Evolutionary conservation across 1,284 basidiomycete species (phyloP), one percentile per base, ranked within the genome.

Genomic region (Ustilago bromivora): DNA sequence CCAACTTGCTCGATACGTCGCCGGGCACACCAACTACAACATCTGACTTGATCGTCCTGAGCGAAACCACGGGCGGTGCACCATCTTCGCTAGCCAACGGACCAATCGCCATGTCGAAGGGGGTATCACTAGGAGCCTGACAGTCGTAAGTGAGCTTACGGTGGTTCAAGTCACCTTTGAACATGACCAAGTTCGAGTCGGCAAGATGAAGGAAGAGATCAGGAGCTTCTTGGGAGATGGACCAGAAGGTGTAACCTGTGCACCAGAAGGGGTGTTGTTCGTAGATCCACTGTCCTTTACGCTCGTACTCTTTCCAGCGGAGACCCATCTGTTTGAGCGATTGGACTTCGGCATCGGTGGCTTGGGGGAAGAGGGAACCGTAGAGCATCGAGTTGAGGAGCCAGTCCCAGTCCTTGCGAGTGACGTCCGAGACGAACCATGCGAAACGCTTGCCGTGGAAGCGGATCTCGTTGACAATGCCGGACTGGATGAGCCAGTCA

Each of bases 321-420:
- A 89, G 87, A 57, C 95, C 96, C 66, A 98, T 90, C 63, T 90
- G 89, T 64, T 92, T 90, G 61, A 98, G 89, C 53, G 93, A 92
- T 80, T 93, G 92, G 66, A 94, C 88, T 86, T 98, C 94, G 51
- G 89, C 89, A 51, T 96, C 94, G 15, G 80, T 94, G 91, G 8
- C 95, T 93, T 86, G 95, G 93, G 54, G 92, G 95, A 85, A 85
- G 49, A 84, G 71, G 57, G 77, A 81, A 47, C 83, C 84, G 82
- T 86, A 87, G 32, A 84, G 80, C 86, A 86, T 87, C 52, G 76
- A 71, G 83, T 88, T 88, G 64, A 88, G 74, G 54, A 88, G 87
- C 96, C 96, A 99, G 74, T 94, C 90, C 94, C 95, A 98, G 85
- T 98, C 96, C 87, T 95, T 94, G 87, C 90, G 92, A 47, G 96